Evolutionary conservation across 2,329 filamentous ascomycete species (phyloP).

Genomic region (Albifimbria verrucaria): DNA sequence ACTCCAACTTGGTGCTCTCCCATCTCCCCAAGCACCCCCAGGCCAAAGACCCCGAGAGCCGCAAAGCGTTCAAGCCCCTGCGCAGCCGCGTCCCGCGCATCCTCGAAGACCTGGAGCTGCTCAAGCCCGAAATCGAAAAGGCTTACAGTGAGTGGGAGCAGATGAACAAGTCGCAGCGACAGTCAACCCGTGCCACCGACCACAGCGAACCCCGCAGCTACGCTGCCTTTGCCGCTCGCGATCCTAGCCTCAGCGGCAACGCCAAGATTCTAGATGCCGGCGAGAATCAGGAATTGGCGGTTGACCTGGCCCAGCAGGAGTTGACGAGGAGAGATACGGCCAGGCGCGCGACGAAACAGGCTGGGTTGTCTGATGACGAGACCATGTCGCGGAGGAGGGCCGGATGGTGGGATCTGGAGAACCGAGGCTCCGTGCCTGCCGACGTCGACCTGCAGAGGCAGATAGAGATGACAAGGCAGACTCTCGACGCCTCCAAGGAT

Average conservation of each 20-base stretch:
- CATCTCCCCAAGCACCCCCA: constrained; percentile 75
- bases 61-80: constrained; percentile 55
- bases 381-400: constrained; percentile 51
- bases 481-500: constrained; percentile 36
- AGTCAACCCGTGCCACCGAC: not conserved
- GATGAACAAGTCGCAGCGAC: constrained; percentile 30
- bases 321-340: constrained; percentile 63
- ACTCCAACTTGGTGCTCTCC: constrained; percentile 79
- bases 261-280: constrained; percentile 64
- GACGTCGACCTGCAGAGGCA: constrained; percentile 46
- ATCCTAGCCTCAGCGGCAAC: constrained; percentile 58
- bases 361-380: constrained; percentile 54
- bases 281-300: constrained; percentile 71
- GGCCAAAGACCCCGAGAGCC: constrained; percentile 62
- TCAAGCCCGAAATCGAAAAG: constrained; percentile 75
- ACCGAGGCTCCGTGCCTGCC: constrained; percentile 17
- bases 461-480: constrained; percentile 50
- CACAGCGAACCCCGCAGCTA: constrained; percentile 28
- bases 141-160: constrained; percentile 67
- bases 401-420: constrained; percentile 41
- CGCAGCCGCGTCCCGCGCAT: constrained; percentile 52
- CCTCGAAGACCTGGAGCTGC: constrained; percentile 67
- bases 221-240: constrained; percentile 48
- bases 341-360: constrained; percentile 53
- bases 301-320: constrained; percentile 72